Base-by-base conservation (phyloP, 1,284 basidiomycete species). In the Gymnopus androsaceus region DNA sequence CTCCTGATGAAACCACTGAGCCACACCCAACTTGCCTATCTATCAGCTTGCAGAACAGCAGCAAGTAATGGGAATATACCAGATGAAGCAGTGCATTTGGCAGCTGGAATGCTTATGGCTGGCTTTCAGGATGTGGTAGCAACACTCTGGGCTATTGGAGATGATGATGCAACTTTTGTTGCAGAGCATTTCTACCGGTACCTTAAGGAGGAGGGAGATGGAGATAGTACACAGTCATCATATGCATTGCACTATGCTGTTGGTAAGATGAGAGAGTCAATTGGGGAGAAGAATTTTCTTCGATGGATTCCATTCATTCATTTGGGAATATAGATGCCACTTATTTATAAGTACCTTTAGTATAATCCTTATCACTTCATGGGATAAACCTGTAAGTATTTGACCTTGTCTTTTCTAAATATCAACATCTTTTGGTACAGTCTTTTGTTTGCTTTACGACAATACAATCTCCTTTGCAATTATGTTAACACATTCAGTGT, bases 61-160 rank as follows among this genome's bases (percentile, higher is more conserved):
- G 57, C 34, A 36, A 60, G 62, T 6, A 54, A 61, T 21, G 19
- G 52, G 4, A 31, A 17, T 8, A 21, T 53, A n/a, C 57, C 60
- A 6, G 62, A 63, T 38, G 63, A 65, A 40, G 56, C 59, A 7
- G 59, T 65, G 51, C 62, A 60, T 47, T 40, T 65, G 14, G 63
- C 51, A 9, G 62, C 59, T 11, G 60, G 55, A 8, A 47, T 64
- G 27, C 41, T 62, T 4, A 57, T 58, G 51, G 45, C 51, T 4
- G 63, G 63, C 33, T 65, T 62, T 51, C 51, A 51, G 11, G 46
- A 47, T 27, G 62, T 65, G 1, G 48, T 65, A 27, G 63, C 55
- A 17, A 62, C 63, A 3, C 62, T 65, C 59, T 65, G 64, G 64
- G 62, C 47, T 47, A 40, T 51, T 23, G 34, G 21, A 23, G 49